A percentile compares a stretch with the other conserved stretches of the same genome.
Conservation (phyloP, 371 early-diverging fungal genomes). For the Funneliformis caledonium region DNA sequence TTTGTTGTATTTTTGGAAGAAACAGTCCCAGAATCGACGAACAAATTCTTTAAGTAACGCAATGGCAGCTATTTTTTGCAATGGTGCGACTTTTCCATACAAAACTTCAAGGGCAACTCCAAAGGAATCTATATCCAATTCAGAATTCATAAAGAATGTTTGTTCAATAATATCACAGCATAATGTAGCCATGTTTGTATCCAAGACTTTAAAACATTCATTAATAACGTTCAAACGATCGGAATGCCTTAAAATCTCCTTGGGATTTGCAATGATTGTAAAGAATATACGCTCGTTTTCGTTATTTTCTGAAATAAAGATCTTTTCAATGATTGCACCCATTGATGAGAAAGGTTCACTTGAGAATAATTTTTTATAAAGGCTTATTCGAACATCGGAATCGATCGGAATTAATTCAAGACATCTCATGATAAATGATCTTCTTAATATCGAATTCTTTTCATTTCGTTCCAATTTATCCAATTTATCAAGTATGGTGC, state of each 20-base stretch:
- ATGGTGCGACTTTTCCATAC: background rate
- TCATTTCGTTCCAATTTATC: background rate
- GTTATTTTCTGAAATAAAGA: slow-evolving; percentile 25
- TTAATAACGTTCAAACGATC: slow-evolving; percentile 16
- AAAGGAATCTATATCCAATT: background rate
- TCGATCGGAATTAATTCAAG: slow-evolving; percentile 15
- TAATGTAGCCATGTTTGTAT: slow-evolving; percentile 37
- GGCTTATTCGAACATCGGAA: slow-evolving; percentile 11
- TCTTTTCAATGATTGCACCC: slow-evolving; percentile 21
- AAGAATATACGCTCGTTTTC: slow-evolving; percentile 20
- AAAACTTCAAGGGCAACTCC: background rate
- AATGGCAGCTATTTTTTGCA: slow-evolving; percentile 33
- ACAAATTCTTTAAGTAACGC: slow-evolving; percentile 40
- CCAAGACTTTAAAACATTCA: slow-evolving; percentile 12
- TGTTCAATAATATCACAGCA: slow-evolving; percentile 40
- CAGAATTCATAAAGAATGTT: slow-evolving; percentile 20
- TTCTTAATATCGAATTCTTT: slow-evolving; percentile 1
- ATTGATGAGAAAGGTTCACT: slow-evolving; percentile 31
- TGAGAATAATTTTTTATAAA: slow-evolving; percentile 30
- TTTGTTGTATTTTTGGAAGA: background rate
- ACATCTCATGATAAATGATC: slow-evolving; percentile 29
- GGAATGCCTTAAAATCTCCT: slow-evolving; percentile 3
- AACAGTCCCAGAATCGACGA: background rate
- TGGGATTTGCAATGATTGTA: slow-evolving; percentile 1
- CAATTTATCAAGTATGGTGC: background rate